Evolutionary conservation across 1,139 yeast genomes (phyloP).

Genomic region (Zygosaccharomyces sapae): DNA sequence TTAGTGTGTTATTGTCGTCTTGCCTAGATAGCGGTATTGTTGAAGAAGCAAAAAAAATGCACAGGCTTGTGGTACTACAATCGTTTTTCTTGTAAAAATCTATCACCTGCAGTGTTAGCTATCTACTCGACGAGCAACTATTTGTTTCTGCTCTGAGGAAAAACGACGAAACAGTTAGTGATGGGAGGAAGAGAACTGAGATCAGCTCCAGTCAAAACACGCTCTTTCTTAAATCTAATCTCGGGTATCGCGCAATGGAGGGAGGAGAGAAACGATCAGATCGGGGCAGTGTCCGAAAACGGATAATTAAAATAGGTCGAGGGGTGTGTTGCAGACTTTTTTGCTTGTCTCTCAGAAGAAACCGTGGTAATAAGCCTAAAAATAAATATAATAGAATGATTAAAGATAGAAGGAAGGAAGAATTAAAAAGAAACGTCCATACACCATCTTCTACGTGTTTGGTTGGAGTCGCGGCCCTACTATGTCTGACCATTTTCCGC

Average conservation of each 20-base stretch:
- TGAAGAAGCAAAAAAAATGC: neutral
- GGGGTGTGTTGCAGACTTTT: neutral
- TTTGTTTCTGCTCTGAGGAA: neutral
- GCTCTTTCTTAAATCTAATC: neutral
- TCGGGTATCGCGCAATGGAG: neutral
- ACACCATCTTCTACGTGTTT: neutral
- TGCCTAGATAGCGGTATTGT: neutral
- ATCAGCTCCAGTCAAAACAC: neutral
- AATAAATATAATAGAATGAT: neutral
- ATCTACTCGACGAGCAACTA: neutral
- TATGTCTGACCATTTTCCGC: neutral
- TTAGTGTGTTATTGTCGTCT: neutral
- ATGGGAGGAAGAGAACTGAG: neutral
- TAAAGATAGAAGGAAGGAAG: neutral
- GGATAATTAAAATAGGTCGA: neutral
- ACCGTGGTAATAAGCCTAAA: neutral
- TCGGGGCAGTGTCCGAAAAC: neutral
- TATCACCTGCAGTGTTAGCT: too few relatives aligned
- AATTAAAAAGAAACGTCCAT: neutral
- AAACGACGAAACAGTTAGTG: neutral
- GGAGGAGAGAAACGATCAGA: neutral
- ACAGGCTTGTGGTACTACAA: neutral
- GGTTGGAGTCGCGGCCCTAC: neutral
- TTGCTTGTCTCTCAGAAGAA: neutral
- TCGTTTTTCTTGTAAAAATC: neutral